Evolutionary conservation across 371 early-diverging fungal genomes (phyloP), one percentile per base, ranked within the genome.

Genomic region (Mucor mucedo): DNA sequence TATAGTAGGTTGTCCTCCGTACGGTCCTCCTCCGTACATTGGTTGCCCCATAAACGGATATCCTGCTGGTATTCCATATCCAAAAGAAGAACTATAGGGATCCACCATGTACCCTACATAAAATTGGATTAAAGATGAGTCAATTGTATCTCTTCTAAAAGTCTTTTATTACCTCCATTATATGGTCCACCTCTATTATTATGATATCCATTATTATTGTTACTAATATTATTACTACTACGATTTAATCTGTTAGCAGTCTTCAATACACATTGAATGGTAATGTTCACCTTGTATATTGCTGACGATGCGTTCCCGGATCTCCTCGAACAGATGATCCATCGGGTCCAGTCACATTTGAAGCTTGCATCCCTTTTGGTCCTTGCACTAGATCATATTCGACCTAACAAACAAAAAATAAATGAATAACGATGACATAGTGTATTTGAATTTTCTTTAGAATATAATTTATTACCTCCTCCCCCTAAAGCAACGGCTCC

Each of bases 301-400:
- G 44, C 28, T 69, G 60, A 16, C 73, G 70, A 35, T 70, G 70
- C 6, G 69, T 66, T 47, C 75, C 73, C 10, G 87, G 88, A 70
- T 92, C 93, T 13, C 95, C 95, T 27, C 79, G 80, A 33, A 95
- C 94, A 56, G 83, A 75, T 3, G 68, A 68, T 42, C 94, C 92
- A 55, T 79, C 70, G 0, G 92, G 93, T 3, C 95, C 94, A 16
- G 93, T 83, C 11, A 93, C 94, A 58, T 91, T 85, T 14, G 92
- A 85, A 1, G 95, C 94, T 63, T 92, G 93, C 72, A 89, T 79
- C 0, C 95, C 95, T 72, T 95, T 95, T 45, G 91, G 84, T 4
- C 93, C 93, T 59, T 87, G 81, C 9, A 88, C 78, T n/a, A 91
- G 65, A 60, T 91, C 92, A 73, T 88, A 95, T 63, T 94, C 95